These are phyloP conservation scores for Rhodamnia argentea DNA, from an alignment of 345 rosid genomes.

Conservation along the genomic window DNA sequence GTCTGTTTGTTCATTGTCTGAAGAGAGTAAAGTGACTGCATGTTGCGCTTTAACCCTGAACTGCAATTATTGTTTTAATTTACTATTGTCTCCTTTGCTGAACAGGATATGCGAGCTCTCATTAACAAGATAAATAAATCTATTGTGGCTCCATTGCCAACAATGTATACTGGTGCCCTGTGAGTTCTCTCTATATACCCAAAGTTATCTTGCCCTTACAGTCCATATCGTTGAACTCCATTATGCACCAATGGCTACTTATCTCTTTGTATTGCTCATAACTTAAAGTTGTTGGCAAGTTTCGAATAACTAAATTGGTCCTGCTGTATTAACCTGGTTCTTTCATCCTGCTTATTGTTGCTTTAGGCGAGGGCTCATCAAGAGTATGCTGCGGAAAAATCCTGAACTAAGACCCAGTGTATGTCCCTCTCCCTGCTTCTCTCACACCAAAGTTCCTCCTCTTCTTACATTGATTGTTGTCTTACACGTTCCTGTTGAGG, in stretches of 20 bases:
- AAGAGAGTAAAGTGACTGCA: not conserved
- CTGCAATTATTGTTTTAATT: not conserved
- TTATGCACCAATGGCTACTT: not conserved
- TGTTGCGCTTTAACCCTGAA: not conserved
- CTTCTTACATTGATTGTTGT: not conserved
- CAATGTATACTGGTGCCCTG: constrained; percentile 84
- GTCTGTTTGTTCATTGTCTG: not conserved
- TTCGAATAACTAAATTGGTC: not conserved
- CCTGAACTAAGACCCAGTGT: constrained; percentile 94
- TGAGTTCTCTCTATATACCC: constrained; percentile 22
- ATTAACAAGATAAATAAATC: constrained; percentile 87
- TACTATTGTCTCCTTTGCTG: not conserved
- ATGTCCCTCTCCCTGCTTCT: constrained; percentile 8
- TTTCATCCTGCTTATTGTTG: constrained; percentile 3
- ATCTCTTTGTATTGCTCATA: not conserved
- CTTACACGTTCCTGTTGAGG: not conserved
- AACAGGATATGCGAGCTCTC: constrained; percentile 86
- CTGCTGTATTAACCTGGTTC: not conserved
- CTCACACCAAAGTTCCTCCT: not conserved
- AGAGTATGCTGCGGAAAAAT: constrained; percentile 93
- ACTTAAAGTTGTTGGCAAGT: not conserved
- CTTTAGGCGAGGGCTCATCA: constrained; percentile 82
- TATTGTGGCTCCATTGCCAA: constrained; percentile 83
- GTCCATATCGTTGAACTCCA: not conserved
- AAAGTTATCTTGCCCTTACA: not conserved